These are phyloP conservation scores for Citrus maxima DNA, from an alignment of 345 rosid genomes.

Conservation along the genomic window DNA sequence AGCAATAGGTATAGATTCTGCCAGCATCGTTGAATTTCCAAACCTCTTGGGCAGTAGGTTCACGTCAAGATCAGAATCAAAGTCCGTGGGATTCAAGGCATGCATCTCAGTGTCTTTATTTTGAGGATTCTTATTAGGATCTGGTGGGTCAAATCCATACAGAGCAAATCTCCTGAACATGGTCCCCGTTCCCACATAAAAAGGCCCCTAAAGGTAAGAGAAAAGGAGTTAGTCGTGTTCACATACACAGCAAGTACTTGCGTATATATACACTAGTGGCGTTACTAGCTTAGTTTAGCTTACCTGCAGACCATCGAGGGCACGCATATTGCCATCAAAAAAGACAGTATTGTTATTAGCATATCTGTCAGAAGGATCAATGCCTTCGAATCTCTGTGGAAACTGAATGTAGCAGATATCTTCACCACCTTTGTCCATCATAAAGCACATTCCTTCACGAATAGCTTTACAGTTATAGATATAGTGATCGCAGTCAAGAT, in stretches of 20 bases:
- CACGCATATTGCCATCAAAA: constrained; percentile 97
- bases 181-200: constrained; percentile 90
- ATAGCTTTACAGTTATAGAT: constrained; percentile 80
- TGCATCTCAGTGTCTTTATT: constrained; percentile 53
- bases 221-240: neutral
- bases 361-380: constrained; percentile 92
- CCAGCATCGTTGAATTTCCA: constrained; percentile 85
- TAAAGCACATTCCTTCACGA: constrained; percentile 95
- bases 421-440: constrained; percentile 97
- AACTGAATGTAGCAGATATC: constrained; percentile 87
- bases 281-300: neutral
- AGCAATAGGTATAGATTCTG: constrained; percentile 76
- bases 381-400: constrained; percentile 97
- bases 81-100: constrained; percentile 63
- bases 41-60: constrained; percentile 83
- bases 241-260: too few species aligned
- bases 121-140: constrained; percentile 32
- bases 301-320: constrained; percentile 94
- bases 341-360: constrained; percentile 94
- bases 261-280: neutral
- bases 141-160: constrained; percentile 89
- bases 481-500: constrained; percentile 97
- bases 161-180: constrained; percentile 93
- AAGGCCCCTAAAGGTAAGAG: constrained; percentile 55
- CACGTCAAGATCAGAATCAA: constrained; percentile 78